Evolutionary conservation across 306 rosid species (phyloP), one percentile per base, ranked within the genome.

Genomic region (Vigna unguiculata): DNA sequence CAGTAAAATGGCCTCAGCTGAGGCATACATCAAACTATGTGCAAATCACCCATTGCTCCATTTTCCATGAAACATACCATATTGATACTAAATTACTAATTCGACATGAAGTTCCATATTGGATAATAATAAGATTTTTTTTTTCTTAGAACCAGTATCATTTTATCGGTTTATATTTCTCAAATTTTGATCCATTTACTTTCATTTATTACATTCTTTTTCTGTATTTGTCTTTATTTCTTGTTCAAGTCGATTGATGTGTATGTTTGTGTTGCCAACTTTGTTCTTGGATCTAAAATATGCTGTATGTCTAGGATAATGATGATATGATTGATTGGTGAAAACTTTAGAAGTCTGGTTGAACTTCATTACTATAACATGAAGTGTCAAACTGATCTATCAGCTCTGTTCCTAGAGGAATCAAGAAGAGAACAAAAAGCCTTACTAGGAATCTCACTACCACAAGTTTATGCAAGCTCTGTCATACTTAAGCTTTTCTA

Each of bases 281-380:
- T 54, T 54, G 30, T 54, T 60, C 6, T 15, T 20, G 51, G 53
- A 36, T 62, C 55, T 75, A 2, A 47, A 41, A 75, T 34, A 63
- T 49, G 72, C 9, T 72, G 46, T 25, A 43, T 19, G 25, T 52
- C 16, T 51, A 51, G 12, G 57, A 19, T 52, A 17, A 52, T 48
- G 17, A 51, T 52, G 12, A 2, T 19, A 52, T 17, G 58, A 2
- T 19, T 2, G 58, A 52, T 52, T 19, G 17, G 5, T 15, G 52
- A 4, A 47, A 45, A 12, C 12, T 41, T 11, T 41, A 41, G 2
- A 11, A 41, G 47, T 67, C 59, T 48, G 2, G 48, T 77, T 10
- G 67, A 77, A 67, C 55, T 52, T 45, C 25, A 2, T 45, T 30
- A 48, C 21, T 47, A 36, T 47, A 59, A 60, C 71, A 60, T 21